Base-by-base conservation (phyloP, 73 alveolate species). In the Paramecium bursaria region DNA sequence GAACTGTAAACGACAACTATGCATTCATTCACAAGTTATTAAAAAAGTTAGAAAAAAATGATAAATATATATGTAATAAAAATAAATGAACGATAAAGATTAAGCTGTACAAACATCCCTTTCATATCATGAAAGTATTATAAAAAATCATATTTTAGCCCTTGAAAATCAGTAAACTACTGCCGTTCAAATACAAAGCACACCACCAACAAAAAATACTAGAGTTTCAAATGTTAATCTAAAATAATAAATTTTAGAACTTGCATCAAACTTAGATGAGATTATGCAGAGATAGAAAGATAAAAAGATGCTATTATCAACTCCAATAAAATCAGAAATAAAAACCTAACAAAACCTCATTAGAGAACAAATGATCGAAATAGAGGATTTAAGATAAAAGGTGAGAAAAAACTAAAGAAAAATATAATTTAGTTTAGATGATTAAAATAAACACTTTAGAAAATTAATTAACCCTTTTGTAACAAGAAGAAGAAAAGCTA, bases 331-430 rank as follows among this genome's bases (percentile, higher is more conserved):
- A 39, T 39, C 11, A 39, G 5, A 7, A 5, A 7, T 53, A 67
- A 31, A n/a, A n/a, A n/a, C n/a, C n/a, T 67, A 67, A 13, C 39
- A 67, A 47, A 42, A 6, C 42, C 19, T 19, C 7, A 67, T 67
- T 19, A 67, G 44, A 42, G 60, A 39, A n/a, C 21, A 67, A 13
- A 67, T 67, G 82, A 33, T 35, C 4, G 57, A 67, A 67, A 67
- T 67, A 15, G 33, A 67, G 50, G 19, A 42, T 39, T 26, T 67
- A 1, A 31, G 44, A 67, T 25, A 42, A 15, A 3, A 31, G 22
- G 27, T 67, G 21, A 47, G 44, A 31, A 19, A 9, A 11, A 67
- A 67, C 44, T 35, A 67, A 13, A 44, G 82, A n/a, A 67, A 47
- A 67, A 11, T 67, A 42, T 35, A 67, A 42, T 10, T 67, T n/a